Base-by-base conservation (phyloP, 352 stramenopile genomes). In the Globisporangium lucens region DNA sequence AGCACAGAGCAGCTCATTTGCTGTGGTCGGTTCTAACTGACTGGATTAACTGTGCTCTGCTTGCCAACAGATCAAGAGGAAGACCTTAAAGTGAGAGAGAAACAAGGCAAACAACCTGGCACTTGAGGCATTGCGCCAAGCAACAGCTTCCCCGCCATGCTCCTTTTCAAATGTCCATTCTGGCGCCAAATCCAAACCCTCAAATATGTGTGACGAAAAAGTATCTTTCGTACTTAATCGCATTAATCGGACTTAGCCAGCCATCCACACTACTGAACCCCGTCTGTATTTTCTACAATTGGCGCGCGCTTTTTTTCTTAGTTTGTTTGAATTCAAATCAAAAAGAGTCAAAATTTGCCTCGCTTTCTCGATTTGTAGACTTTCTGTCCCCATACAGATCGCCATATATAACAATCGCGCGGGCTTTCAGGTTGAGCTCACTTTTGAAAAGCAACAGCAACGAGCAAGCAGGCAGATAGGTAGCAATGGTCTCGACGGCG, bases 401-500 rank as follows among this genome's bases (percentile, higher is more conserved):
- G n/a, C n/a, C 8, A 62, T 24, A 35, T 13, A 43, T 20, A 64
- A 29, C 22, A 29, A 24, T 33, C 33, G 30, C 29, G 46, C 46
- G 55, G 13, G 24, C 30, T 30, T 57, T 20, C 12, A 15, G 35
- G 30, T 9, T 4, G 17, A 43, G 60, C 56, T 61, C 56, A 61
- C 30, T 61, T 65, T 65, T 65, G 60, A 65, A 65, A 58, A 65
- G 15, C 41, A 47, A 65, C 10, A 24, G 15, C 60, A 17, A 33
- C 24, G 33, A 72, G 33, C 56, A 61, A 38, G 56, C 56, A n/a
- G 46, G 46, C 5, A 53, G 27, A 8, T 6, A 22, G n/a, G 47
- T 8, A 13, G n/a, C 49, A 4, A 85, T 85, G 75, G 61, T 73
- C 43, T 64, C 53, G 56, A 53, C 57, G 2, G 43, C 17, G 43